Evolutionary conservation across 768 basidiomycete species (phyloP).

Genomic region (Lepiota brunneoincarnata): DNA sequence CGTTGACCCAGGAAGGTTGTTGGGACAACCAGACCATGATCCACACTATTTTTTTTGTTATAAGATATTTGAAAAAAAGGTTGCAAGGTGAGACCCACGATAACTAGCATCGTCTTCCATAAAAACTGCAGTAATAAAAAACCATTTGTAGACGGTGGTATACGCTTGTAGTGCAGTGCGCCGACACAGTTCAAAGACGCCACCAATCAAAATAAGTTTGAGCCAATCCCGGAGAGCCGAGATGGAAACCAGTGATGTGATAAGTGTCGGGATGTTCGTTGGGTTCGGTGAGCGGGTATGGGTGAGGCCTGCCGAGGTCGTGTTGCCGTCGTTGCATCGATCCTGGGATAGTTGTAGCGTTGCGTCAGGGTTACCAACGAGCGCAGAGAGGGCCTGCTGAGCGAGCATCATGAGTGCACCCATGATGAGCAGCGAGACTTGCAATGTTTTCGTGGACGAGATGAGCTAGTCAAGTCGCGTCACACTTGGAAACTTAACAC

Average conservation of each 20-base stretch:
- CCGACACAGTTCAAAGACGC: constrained; percentile 56
- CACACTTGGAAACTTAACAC: too few relatives aligned
- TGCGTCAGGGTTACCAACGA: constrained; percentile 1
- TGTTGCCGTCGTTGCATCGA: constrained; percentile 11
- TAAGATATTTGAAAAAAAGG: neutral
- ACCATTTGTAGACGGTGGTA: constrained; percentile 40
- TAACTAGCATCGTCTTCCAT: constrained; percentile 57
- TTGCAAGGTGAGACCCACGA: constrained; percentile 32
- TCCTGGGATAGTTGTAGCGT: neutral
- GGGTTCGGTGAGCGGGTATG: constrained; percentile 12
- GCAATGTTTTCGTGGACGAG: too few relatives aligned
- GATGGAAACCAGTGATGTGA: constrained; percentile 48
- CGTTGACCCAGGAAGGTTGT: constrained; percentile 54
- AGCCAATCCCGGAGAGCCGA: constrained; percentile 61
- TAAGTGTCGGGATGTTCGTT: constrained; percentile 27
- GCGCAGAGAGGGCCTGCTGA: constrained; percentile 21
- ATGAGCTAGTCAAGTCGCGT: too few relatives aligned
- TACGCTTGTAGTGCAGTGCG: constrained; percentile 43
- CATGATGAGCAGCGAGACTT: neutral
- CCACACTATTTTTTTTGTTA: constrained; percentile 36
- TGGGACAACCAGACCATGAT: constrained; percentile 67
- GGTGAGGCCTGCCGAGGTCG: constrained; percentile 3
- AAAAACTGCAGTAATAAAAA: constrained; percentile 64
- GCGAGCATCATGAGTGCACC: constrained; percentile 5
- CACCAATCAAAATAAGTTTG: constrained; percentile 61